A percentile compares a stretch with the other conserved stretches of the same genome.
Evolutionary conservation across 1,284 basidiomycete species (phyloP).

Genomic region (Ustilago bromivora): DNA sequence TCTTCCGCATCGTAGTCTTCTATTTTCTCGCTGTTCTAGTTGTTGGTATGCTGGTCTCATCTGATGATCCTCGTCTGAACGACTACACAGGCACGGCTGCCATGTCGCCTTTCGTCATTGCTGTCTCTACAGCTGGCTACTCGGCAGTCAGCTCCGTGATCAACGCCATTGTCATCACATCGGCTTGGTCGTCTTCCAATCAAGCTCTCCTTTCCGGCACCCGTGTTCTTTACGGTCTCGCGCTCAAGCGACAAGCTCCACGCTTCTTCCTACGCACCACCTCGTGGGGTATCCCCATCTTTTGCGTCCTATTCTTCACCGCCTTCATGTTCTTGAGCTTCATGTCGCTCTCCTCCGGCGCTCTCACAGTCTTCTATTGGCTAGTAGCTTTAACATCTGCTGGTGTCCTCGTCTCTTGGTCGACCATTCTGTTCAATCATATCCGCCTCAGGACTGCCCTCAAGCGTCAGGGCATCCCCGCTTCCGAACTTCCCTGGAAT

Average conservation of each 20-base stretch:
- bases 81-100: constrained; percentile 44
- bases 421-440: constrained; percentile 81
- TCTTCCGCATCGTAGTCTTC: constrained; percentile 79
- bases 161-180: constrained; percentile 81
- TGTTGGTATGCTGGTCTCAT: constrained; percentile 83
- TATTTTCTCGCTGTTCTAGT: constrained; percentile 74
- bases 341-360: constrained; percentile 71
- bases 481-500: constrained; percentile 71
- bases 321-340: constrained; percentile 78
- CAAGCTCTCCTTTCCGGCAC: constrained; percentile 85
- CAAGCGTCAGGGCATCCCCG: constrained; percentile 75
- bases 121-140: constrained; percentile 59
- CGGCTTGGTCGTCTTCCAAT: constrained; percentile 86
- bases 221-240: constrained; percentile 80
- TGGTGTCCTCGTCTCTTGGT: constrained; percentile 82
- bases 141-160: constrained; percentile 73
- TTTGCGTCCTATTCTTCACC: constrained; percentile 78
- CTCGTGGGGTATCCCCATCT: constrained; percentile 80
- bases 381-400: constrained; percentile 76
- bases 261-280: constrained; percentile 78
- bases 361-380: constrained; percentile 75
- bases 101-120: constrained; percentile 69
- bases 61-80: constrained; percentile 64
- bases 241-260: constrained; percentile 82
- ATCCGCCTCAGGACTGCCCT: constrained; percentile 79